Evolutionary conservation across 495 filamentous ascomycete genomes (phyloP).

Genomic region (Neurospora sp.): DNA sequence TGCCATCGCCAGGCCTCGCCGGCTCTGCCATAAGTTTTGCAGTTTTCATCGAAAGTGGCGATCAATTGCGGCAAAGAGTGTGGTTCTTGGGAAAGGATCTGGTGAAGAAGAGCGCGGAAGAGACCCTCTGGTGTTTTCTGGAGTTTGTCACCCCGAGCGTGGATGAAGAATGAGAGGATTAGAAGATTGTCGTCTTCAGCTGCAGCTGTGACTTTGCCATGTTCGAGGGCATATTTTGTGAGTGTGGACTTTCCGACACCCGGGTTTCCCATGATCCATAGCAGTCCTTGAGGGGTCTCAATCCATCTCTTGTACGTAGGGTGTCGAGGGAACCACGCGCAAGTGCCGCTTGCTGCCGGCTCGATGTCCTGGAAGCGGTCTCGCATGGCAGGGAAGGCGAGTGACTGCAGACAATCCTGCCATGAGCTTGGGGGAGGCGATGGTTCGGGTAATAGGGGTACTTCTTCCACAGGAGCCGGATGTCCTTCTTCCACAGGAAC

Average conservation of each 20-base stretch:
- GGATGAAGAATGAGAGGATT: constrained; percentile 27
- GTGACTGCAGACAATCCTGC: neutral
- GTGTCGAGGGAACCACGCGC: constrained; percentile 26
- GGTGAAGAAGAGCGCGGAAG: constrained; percentile 27
- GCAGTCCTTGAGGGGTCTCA: constrained; percentile 17
- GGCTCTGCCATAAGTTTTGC: constrained; percentile 5
- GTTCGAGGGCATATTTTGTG: constrained; percentile 21
- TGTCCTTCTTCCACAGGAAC: neutral
- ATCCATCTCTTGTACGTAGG: constrained; percentile 24
- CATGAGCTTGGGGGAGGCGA: neutral
- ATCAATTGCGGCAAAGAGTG: constrained; percentile 10
- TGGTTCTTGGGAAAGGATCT: constrained; percentile 16
- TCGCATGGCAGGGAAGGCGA: constrained; percentile 17
- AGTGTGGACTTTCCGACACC: constrained; percentile 40
- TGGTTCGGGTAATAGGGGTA: neutral
- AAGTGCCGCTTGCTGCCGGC: constrained; percentile 15
- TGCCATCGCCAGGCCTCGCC: constrained; percentile 20
- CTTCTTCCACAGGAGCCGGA: neutral
- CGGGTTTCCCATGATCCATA: constrained; percentile 41
- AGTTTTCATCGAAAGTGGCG: constrained; percentile 4
- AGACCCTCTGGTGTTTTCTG: constrained; percentile 24
- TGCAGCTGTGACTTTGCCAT: neutral
- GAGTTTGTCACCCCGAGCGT: constrained; percentile 22
- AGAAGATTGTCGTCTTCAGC: constrained; percentile 2
- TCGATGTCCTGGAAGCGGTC: constrained; percentile 14